These are phyloP conservation scores for Sphaerulina musiva DNA, from an alignment of 2,329 filamentous ascomycete species.

Conservation along the genomic window DNA sequence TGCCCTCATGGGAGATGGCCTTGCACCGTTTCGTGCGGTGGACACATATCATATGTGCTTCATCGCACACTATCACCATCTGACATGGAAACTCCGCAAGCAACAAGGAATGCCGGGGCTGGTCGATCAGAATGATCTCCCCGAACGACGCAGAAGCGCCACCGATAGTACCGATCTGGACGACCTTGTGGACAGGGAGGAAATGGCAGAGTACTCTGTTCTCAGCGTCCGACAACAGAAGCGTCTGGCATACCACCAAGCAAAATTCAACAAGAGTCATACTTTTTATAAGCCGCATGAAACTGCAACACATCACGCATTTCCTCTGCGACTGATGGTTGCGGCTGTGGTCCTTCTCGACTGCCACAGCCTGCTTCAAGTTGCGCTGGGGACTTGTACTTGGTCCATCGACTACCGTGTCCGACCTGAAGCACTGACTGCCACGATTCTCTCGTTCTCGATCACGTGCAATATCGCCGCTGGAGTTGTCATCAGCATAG, in stretches of 20 bases:
- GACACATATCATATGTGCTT: constrained; percentile 87
- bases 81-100: constrained; percentile 58
- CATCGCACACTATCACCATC: constrained; percentile 64
- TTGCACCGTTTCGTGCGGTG: constrained; percentile 65
- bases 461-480: constrained; percentile 72
- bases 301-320: constrained; percentile 72
- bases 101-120: constrained; percentile 56
- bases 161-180: constrained; percentile 27
- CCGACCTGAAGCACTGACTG: constrained; percentile 66
- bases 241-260: constrained; percentile 67
- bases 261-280: constrained; percentile 73
- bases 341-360: constrained; percentile 74
- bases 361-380: constrained; percentile 71
- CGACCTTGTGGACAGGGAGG: constrained; percentile 42
- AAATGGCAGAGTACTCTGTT: constrained; percentile 51
- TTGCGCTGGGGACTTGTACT: constrained; percentile 69
- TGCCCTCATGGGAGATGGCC: constrained; percentile 55
- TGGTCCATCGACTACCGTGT: constrained; percentile 69
- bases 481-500: constrained; percentile 68
- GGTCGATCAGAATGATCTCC: constrained; percentile 63
- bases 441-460: constrained; percentile 71
- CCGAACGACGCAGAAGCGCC: constrained; percentile 34
- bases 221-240: constrained; percentile 60
- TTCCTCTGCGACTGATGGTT: constrained; percentile 66
- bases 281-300: constrained; percentile 88